Evolutionary conservation across 805 yeast genomes (phyloP), one percentile per base, ranked within the genome.

Genomic region (Metschnikowia anglica): DNA sequence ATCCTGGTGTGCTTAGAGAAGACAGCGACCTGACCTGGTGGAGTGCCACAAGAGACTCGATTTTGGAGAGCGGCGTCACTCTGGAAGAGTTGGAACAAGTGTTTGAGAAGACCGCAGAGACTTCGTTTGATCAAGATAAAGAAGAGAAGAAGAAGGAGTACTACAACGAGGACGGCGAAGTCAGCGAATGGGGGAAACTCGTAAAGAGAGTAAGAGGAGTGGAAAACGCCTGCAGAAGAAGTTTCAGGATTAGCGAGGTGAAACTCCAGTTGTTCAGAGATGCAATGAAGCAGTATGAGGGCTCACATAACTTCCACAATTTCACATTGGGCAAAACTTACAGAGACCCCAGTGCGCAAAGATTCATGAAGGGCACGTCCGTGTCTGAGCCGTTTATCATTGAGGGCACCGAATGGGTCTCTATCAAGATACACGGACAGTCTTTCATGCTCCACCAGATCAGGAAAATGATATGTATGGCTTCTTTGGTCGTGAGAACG

Each of bases 371-470:
- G 56, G 68, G 77, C 15, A 74, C 91, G 37, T 73, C 77, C 0
- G 96, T 88, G 0, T 78, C 89, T 13, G 95, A 87, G 2, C 98
- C 98, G 2, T 87, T 88, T 62, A 83, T 88, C 39, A 90, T 91
- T 52, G 87, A 90, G 58, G 89, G 87, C 35, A 89, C 97, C 5
- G 98, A 93, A 61, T 93, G 99, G 99, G 77, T 88, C 2, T 87
- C 96, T 2, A 84, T 93, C 58, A 90, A 91, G 69, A 88, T 93
- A 52, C 99, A 93, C 63, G 99, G 99, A 6, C 99, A 93, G 68
- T 88, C 97, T 3, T 93, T 93, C 65, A 93, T 93, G 98, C 74
- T 93, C 50, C 98, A 91, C 67, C 99, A 91, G 73, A 93, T 93
- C 59, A 81, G 99, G 61, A 93, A 93, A 62, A 93, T 93, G 98